Evolutionary conservation across 2,329 filamentous ascomycete genomes (phyloP), one percentile per base, ranked within the genome.

Genomic region (Claviceps sorghi): DNA sequence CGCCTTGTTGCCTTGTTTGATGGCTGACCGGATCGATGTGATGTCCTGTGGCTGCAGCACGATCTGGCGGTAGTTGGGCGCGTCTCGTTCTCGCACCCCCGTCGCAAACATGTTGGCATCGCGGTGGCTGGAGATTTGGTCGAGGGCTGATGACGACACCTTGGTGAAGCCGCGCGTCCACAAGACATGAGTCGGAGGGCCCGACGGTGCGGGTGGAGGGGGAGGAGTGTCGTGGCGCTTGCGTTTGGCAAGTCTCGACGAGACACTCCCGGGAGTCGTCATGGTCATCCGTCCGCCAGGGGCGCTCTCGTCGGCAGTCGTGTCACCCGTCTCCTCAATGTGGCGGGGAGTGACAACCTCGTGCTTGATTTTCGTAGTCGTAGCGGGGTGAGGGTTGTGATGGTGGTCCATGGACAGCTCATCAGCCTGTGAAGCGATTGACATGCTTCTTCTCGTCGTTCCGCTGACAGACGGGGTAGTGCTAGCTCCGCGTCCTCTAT

Each of bases 51-150:
- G 83, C 48, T 83, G 80, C 52, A 86, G 75, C 42, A 91, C 83
- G 50, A 89, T 78, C 56, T 81, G 79, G 55, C 78, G 80, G 62
- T 91, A 91, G 5, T 84, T 84, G 0, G 86, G 86, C 0, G 86
- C 86, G 59, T 88, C 83, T 40, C 78, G 78, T 57, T 88, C 84
- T 11, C 84, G 83, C 48, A 91, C 76, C 1, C 84, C 82, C 52
- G 83, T 82, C 30, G 84, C 82, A 62, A 91, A 91, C 67, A 88
- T 87, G 58, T 86, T 88, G 46, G 85, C 86, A 58, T 86, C 80
- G 36, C 85, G 83, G 64, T 90, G 86, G 51, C 82, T 84, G 26
- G 81, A 79, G 54, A 90, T 86, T 59, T 88, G 82, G 62, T 89
- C 86, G 57, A 90, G 74, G 13, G 86, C 82, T 4, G 83, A 83